Evolutionary conservation across 352 stramenopile genomes (phyloP), one percentile per base, ranked within the genome.

Genomic region (Peronospora destructor): DNA sequence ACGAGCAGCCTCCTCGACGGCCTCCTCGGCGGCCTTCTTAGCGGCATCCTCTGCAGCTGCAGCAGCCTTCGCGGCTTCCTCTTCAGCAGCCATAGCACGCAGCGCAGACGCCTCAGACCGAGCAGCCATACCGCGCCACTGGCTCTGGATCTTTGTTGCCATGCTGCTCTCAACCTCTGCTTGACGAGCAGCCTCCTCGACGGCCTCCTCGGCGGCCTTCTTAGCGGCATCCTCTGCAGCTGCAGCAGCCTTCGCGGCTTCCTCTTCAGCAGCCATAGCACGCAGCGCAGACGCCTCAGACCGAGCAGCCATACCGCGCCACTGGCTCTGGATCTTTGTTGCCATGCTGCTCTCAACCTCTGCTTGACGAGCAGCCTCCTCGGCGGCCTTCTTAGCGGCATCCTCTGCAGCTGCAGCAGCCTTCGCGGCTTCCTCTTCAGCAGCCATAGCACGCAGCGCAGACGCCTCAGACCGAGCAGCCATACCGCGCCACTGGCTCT

Each of bases 271-370:
- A 30, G 30, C 30, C 11, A 12, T n/a, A 34, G 30, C 30, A 34
- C 30, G 30, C 30, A 34, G 30, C 4, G 30, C 9, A n/a, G 30
- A 34, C 30, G 14, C 30, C 30, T 34, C 30, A 12, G 8, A 34
- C 4, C 30, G 30, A 34, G 30, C 30, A 34, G 11, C 11, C 30
- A 4, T 12, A 34, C 30, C 30, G 14, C 30, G 30, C 30, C 30
- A 34, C 2, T 66, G 59, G 10, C 36, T 67, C 45, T 73, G 64
- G 32, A 73, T 69, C 44, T 66, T 66, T 5, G 50, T 52, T 6
- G 58, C 59, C 48, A 55, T 55, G 25, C 19, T 45, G 32, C 13
- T 41, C 44, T 42, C 32, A 6, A 34, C 21, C 19, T 23, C 44
- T n/a, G 39, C 35, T 23, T 50, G 32, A 43, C 44, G 44, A 4